A percentile compares a stretch with the other conserved stretches of the same genome.
phyloP scores from a whole-genome alignment of 352 stramenopile genomes.

The Phytophthora fragariaefolia region DNA sequence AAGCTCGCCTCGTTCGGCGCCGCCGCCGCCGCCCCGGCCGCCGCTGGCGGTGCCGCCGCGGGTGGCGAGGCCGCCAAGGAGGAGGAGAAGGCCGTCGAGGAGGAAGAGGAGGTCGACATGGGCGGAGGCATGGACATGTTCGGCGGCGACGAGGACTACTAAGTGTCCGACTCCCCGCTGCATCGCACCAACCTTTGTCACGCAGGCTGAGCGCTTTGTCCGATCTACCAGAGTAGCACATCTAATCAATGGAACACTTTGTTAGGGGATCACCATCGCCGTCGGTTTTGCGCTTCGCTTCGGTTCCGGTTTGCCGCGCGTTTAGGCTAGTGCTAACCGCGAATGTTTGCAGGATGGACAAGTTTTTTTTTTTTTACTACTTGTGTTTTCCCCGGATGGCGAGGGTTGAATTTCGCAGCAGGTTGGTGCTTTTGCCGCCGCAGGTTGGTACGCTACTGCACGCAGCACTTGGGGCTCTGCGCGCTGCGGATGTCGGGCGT shows the following conservation, averaged over 20 bases:
- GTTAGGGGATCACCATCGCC: constrained; percentile 42
- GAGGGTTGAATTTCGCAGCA: too few relatives aligned
- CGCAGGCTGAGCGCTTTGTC: constrained; percentile 5
- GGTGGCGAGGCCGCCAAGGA: constrained; percentile 55
- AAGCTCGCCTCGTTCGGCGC: constrained; percentile 88
- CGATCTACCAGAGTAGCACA: constrained; percentile 56
- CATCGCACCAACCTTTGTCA: constrained; percentile 18
- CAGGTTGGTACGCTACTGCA: constrained; percentile 45
- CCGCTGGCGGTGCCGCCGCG: constrained; percentile 52
- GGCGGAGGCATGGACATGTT: constrained; percentile 91
- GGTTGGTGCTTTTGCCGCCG: too few relatives aligned
- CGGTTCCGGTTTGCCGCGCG: neutral
- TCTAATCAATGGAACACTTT: constrained; percentile 82
- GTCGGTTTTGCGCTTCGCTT: too few relatives aligned
- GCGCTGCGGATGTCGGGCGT: constrained; percentile 61
- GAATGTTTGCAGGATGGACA: neutral
- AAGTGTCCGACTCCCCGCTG: constrained; percentile 46
- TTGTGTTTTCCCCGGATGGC: neutral
- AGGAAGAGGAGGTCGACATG: constrained; percentile 89
- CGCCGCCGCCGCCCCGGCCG: constrained; percentile 57
- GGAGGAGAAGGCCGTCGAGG: constrained; percentile 80
- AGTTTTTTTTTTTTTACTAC: neutral
- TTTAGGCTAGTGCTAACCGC: constrained; percentile 2
- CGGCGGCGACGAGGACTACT: constrained; percentile 88
- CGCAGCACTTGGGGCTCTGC: constrained; percentile 54